Conservation (phyloP, 495 filamentous ascomycete genomes). For the Daldinia concentrica region DNA sequence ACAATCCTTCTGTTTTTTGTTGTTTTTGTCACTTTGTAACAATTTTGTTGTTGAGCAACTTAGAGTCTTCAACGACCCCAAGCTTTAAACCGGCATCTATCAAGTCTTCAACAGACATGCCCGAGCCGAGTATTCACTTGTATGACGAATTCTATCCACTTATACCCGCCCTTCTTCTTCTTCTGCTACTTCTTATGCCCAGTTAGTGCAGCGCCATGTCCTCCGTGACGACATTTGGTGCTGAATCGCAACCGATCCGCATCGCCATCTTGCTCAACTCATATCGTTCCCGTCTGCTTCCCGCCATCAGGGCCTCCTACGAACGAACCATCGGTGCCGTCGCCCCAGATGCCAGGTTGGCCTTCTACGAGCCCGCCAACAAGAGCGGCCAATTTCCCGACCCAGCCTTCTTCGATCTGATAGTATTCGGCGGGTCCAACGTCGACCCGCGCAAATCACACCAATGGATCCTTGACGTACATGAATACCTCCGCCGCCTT, state of each 20-base stretch:
- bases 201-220: conserved; percentile 24
- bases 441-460: conserved; percentile 56
- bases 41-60: background rate
- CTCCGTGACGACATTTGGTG: conserved; percentile 14
- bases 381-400: conserved; percentile 50
- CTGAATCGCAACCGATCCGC: conserved; percentile 29
- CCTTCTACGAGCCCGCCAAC: conserved; percentile 57
- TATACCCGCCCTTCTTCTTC: background rate
- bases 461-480: conserved; percentile 56
- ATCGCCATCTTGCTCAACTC: conserved; percentile 60
- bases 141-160: conserved; percentile 7
- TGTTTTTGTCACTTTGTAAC: background rate
- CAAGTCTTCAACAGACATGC: conserved; percentile 44
- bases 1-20: background rate
- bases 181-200: background rate
- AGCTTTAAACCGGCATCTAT: conserved; percentile 9
- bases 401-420: conserved; percentile 56
- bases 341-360: conserved; percentile 39
- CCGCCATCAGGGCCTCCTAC: conserved; percentile 54
- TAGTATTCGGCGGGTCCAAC: conserved; percentile 59
- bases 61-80: conserved; percentile 37
- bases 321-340: conserved; percentile 49
- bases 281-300: conserved; percentile 51
- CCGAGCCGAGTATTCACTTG: conserved; percentile 11
- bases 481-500: conserved; percentile 52